Percentiles rank a stretch among this genome's conserved stretches.
Evolutionary conservation across 1,284 basidiomycete species (phyloP).

Genomic region (Cryptococcus hybrid): DNA sequence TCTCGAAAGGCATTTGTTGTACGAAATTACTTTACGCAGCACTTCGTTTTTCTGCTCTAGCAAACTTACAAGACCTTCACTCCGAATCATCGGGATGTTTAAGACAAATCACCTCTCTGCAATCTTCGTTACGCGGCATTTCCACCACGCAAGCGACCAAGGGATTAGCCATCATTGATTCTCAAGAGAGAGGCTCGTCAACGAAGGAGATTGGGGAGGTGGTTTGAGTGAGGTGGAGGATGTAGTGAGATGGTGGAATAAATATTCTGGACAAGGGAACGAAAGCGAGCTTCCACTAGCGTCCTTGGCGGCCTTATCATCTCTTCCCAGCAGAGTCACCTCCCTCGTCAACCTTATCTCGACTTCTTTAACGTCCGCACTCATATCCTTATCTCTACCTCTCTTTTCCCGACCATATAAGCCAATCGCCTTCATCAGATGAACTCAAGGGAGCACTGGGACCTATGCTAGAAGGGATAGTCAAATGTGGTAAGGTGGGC

Average conservation of each 20-base stretch:
- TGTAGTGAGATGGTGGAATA: constrained; percentile 66
- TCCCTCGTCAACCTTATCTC: constrained; percentile 69
- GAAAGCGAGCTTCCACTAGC: constrained; percentile 39
- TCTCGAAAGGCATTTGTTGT: constrained; percentile 90
- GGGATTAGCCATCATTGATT: constrained; percentile 69
- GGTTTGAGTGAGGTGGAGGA: constrained; percentile 74
- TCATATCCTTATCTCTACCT: constrained; percentile 72
- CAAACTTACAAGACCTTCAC: constrained; percentile 89
- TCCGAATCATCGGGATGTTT: constrained; percentile 84
- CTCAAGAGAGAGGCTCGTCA: constrained; percentile 66
- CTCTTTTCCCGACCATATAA: constrained; percentile 17
- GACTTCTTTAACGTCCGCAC: constrained; percentile 70
- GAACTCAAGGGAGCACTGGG: constrained; percentile 44
- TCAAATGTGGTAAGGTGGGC: constrained; percentile 70
- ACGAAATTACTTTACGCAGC: constrained; percentile 86
- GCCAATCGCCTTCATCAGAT: constrained; percentile 18
- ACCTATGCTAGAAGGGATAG: constrained; percentile 71
- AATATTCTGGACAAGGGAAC: constrained; percentile 9
- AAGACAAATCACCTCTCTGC: constrained; percentile 69
- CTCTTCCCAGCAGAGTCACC: constrained; percentile 67
- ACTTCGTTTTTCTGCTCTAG: constrained; percentile 89
- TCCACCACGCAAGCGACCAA: constrained; percentile 73
- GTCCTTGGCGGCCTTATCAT: constrained; percentile 64
- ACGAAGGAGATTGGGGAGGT: constrained; percentile 79
- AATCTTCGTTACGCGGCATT: constrained; percentile 68